Percentiles rank a stretch among this genome's conserved stretches.
Evolutionary conservation across 345 rosid genomes (phyloP).

Genomic region (Sapria himalayana): DNA sequence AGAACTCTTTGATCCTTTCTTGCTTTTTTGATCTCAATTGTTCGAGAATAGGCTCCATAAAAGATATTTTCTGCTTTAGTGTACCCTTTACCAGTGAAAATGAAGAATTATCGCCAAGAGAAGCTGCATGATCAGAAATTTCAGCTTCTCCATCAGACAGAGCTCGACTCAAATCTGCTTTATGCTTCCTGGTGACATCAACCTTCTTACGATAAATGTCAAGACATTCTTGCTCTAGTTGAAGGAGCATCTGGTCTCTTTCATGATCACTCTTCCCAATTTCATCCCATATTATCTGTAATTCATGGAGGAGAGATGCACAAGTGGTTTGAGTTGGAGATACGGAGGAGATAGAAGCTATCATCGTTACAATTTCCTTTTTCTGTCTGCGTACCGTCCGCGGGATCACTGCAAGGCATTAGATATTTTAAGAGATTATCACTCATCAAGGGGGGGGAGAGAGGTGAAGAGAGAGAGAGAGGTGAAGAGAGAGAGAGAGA

Average conservation of each 20-base stretch:
- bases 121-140: conserved; percentile 27
- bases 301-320: conserved; percentile 56
- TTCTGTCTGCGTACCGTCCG: too few relatives aligned
- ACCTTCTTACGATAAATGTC: conserved; percentile 58
- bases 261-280: conserved; percentile 48
- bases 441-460: too few relatives aligned
- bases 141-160: conserved; percentile 48
- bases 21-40: conserved; percentile 35
- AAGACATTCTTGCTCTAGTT: conserved; percentile 80
- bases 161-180: conserved; percentile 38
- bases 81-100: conserved; percentile 48
- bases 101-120: conserved; percentile 38
- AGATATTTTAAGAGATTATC: too few relatives aligned
- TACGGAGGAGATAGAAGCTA: too few relatives aligned
- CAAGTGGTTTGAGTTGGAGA: conserved; percentile 34
- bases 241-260: conserved; percentile 60
- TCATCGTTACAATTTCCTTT: too few relatives aligned
- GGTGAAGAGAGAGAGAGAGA: too few relatives aligned
- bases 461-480: too few relatives aligned
- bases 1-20: conserved; percentile 26
- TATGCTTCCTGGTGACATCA: conserved; percentile 37
- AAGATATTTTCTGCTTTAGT: conserved; percentile 44
- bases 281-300: conserved; percentile 82
- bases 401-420: too few relatives aligned
- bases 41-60: conserved; percentile 28